A percentile compares a stretch with the other conserved stretches of the same genome.
These are phyloP conservation scores for Neoscytalidium dimidiatum DNA, from an alignment of 2,329 filamentous ascomycete species.

Conservation along the genomic window DNA sequence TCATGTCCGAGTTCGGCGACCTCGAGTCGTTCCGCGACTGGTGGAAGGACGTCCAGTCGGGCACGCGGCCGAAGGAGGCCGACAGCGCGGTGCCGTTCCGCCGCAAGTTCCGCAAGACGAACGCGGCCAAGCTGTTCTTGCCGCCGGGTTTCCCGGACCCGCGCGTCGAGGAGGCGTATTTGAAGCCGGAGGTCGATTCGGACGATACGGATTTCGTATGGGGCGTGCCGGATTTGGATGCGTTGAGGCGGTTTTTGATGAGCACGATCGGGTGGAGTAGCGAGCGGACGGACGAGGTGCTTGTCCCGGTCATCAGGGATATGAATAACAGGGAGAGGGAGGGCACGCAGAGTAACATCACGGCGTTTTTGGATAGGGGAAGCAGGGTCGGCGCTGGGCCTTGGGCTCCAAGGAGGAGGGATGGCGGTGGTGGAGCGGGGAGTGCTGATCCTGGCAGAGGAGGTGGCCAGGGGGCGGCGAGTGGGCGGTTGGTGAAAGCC, in stretches of 20 bases:
- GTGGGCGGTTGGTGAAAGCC: constrained; percentile 76
- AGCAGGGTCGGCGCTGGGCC: constrained; percentile 69
- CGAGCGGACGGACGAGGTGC: constrained; percentile 90
- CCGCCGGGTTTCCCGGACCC: constrained; percentile 76
- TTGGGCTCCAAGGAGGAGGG: constrained; percentile 69
- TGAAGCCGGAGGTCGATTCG: constrained; percentile 81
- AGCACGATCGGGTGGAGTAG: constrained; percentile 88
- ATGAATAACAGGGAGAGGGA: constrained; percentile 89
- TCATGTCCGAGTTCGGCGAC: constrained; percentile 82
- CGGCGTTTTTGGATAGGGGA: constrained; percentile 79
- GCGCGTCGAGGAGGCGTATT: constrained; percentile 80
- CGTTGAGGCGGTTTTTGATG: constrained; percentile 82
- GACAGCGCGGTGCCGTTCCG: constrained; percentile 67
- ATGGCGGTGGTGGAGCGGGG: constrained; percentile 20
- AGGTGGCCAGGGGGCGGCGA: constrained; percentile 53
- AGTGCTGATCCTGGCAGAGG: neutral
- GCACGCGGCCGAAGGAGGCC: constrained; percentile 60
- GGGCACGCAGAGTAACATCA: constrained; percentile 95
- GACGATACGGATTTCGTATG: constrained; percentile 83
- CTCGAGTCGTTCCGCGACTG: constrained; percentile 81
- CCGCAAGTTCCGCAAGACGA: constrained; percentile 79
- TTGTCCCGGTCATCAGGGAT: constrained; percentile 92
- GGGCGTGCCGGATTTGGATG: constrained; percentile 91
- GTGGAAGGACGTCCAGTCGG: constrained; percentile 78
- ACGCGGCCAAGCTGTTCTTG: constrained; percentile 83